Evolutionary conservation across 805 yeast genomes (phyloP), one percentile per base, ranked within the genome.

Genomic region (Candida rishiriensis): DNA sequence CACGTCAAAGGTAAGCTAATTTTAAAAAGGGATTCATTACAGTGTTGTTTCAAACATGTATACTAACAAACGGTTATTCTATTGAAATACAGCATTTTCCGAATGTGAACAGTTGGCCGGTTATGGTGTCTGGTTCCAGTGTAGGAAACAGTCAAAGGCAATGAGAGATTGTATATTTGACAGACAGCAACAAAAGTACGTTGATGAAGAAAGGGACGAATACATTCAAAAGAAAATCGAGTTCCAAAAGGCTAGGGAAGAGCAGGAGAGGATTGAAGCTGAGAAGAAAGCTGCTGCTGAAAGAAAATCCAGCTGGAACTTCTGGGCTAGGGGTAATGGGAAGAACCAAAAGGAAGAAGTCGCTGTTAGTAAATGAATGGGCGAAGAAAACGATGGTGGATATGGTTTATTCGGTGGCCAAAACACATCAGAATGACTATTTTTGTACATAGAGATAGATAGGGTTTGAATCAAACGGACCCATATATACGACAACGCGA

Each of bases 141-240:
- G 96, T 55, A 73, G 76, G 39, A 70, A 62, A n/a, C 72, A 75
- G 46, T 77, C 81, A 51, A 70, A 74, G 42, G 73, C 69, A 13
- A 79, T 85, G 77, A 69, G 76, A 52, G 75, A 67, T 8, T 88
- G 96, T 64, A 79, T 88, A 39, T 62, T 72, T 16, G 64, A 70
- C 17, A 78, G 76, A 51, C 88, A 85, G 63, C 71, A 71, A 38
- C 76, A 78, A 50, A 78, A 80, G 52, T 83, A 73, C 52, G 73
- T 85, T 45, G 95, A 88, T 60, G 71, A 68, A 37, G 87, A 86
- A 58, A 71, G 88, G 52, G 88, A 83, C 53, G 64, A 75, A 40
- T 70, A 79, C 48, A 80, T 88, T 34, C 64, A 73, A 43, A 79
- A 79, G 52, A 87, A 85, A 58, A 65, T 70, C 33, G 69, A 64